These are phyloP conservation scores for Hypoxylon intermedium DNA, from an alignment of 495 filamentous ascomycete genomes.

Conservation along the genomic window DNA sequence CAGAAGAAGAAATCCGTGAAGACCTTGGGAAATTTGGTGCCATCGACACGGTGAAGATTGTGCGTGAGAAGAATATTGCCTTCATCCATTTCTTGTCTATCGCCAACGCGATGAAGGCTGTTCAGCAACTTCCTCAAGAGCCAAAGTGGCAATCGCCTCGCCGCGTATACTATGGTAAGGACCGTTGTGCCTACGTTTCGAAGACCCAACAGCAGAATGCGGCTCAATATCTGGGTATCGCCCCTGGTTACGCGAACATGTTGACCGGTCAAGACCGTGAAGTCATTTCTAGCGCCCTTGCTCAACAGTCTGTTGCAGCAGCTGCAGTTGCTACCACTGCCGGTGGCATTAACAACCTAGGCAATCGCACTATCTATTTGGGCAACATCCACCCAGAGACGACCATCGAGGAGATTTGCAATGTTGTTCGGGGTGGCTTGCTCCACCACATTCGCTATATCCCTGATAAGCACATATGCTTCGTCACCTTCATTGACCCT, in stretches of 20 bases:
- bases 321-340: constrained; percentile 96
- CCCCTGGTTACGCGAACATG: constrained; percentile 96
- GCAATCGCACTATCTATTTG: constrained; percentile 96
- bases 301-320: constrained; percentile 96
- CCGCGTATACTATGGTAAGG: constrained; percentile 98
- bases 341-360: constrained; percentile 94
- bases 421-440: constrained; percentile 90
- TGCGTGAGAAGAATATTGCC: constrained; percentile 96
- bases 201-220: constrained; percentile 99
- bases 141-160: constrained; percentile 94
- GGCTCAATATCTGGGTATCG: constrained; percentile 96
- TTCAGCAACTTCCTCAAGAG: constrained; percentile 94
- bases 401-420: constrained; percentile 98
- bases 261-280: constrained; percentile 95
- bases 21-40: constrained; percentile 96
- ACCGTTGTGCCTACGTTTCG: constrained; percentile 96
- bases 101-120: constrained; percentile 98
- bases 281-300: constrained; percentile 91
- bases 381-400: constrained; percentile 99
- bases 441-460: constrained; percentile 99
- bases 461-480: constrained; percentile 99
- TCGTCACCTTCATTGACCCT: constrained; percentile 98
- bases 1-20: constrained; percentile 90
- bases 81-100: constrained; percentile 99
- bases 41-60: constrained; percentile 97